Evolutionary conservation across 306 rosid genomes (phyloP), one percentile per base, ranked within the genome.

Genomic region (Pyrus betulifolia): DNA sequence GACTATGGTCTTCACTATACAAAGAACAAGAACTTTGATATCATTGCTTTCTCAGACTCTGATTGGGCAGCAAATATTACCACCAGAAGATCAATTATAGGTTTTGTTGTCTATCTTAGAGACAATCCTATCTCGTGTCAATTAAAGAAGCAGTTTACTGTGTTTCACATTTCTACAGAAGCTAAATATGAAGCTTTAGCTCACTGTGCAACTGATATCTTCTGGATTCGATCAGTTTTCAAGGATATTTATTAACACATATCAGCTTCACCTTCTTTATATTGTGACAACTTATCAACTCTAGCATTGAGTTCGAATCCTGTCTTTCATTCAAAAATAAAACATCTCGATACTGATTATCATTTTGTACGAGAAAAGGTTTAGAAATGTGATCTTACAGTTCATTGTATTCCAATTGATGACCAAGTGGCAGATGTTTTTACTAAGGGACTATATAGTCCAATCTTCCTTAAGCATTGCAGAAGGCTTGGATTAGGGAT

Each of bases 21-120:
- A 3, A 11, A 11, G 14, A 3, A 0, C 49, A 44, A 44, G 0
- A 0, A 0, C 3, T 1, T 44, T 44, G 8, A 46, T 8, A 31
- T 71, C 1, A 25, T 13, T 10, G n/a, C 25, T 5, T 71, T 49
- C 1, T 6, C 11, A 28, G 19, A 71, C 19, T 44, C 63, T 0
- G 19, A 71, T 28, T 51, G 30, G 46, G 27, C 18, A 0, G 2
- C 30, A 15, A 3, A 38, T 11, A 58, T 59, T 6, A 15, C 2
- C 0, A 49, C 42, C 5, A 51, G 15, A 28, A 0, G 3, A 18
- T 51, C 19, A 2, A 71, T 42, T 1, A 51, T 18, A 8, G 18
- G 28, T 0, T 52, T 1, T 9, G 6, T 38, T 28, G 44, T 51
- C 2, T 17, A 15, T 51, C 25, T 52, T 15, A 10, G 45, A 9